These are phyloP conservation scores for Astrocystis sublimbata DNA, from an alignment of 495 filamentous ascomycete genomes.

Conservation along the genomic window DNA sequence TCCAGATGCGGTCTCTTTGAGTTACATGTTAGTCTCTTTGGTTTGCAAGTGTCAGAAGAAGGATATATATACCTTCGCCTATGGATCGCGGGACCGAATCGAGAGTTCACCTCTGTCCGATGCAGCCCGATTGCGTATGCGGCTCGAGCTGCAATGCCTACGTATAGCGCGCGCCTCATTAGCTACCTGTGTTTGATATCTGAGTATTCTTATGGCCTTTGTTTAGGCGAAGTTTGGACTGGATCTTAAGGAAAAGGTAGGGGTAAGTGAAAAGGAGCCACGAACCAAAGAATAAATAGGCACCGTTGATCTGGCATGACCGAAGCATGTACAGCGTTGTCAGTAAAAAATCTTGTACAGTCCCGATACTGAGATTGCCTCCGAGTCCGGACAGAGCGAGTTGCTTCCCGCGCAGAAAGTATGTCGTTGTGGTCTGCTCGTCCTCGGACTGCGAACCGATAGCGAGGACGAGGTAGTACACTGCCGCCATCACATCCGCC, in stretches of 20 bases:
- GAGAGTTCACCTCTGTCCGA: constrained; percentile 59
- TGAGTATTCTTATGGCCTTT: background rate
- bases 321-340: constrained; percentile 63
- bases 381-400: constrained; percentile 57
- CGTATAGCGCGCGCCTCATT: background rate
- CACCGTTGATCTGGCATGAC: constrained; percentile 61
- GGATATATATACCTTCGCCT: constrained; percentile 28
- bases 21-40: constrained; percentile 17
- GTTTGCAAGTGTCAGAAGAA: background rate
- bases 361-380: constrained; percentile 57
- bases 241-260: constrained; percentile 15
- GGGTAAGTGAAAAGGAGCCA: too few relatives aligned
- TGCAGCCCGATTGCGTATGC: constrained; percentile 63
- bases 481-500: constrained; percentile 51
- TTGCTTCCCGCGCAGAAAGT: constrained; percentile 59
- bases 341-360: constrained; percentile 59
- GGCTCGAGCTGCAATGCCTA: constrained; percentile 56
- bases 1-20: constrained; percentile 60
- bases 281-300: constrained; percentile 56
- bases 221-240: too few relatives aligned
- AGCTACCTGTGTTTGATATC: background rate
- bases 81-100: constrained; percentile 53
- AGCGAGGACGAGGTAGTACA: constrained; percentile 61
- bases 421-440: constrained; percentile 49
- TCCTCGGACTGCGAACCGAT: constrained; percentile 61